Evolutionary conservation across 1,284 basidiomycete genomes (phyloP), one percentile per base, ranked within the genome.

Genomic region (Puccinia novopanici): DNA sequence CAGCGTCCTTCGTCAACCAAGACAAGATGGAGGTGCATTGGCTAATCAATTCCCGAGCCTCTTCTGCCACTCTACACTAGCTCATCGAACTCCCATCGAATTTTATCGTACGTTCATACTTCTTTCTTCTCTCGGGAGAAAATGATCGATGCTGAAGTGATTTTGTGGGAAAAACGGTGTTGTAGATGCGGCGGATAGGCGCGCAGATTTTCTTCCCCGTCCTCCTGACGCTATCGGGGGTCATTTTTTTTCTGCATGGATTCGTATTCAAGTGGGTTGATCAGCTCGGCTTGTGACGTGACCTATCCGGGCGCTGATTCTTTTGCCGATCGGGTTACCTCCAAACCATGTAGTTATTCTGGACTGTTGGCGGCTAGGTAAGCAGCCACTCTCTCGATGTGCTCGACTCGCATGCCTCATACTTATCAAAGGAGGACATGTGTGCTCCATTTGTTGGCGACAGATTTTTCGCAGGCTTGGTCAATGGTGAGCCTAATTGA

Each of bases 11-110:
- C n/a, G n/a, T n/a, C n/a, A n/a, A n/a, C n/a, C n/a, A n/a, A n/a
- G n/a, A n/a, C n/a, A n/a, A n/a, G n/a, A n/a, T n/a, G n/a, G n/a
- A n/a, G n/a, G n/a, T n/a, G n/a, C n/a, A n/a, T n/a, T n/a, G n/a
- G n/a, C n/a, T n/a, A n/a, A n/a, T n/a, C n/a, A n/a, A n/a, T n/a
- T n/a, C n/a, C n/a, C n/a, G n/a, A n/a, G n/a, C n/a, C n/a, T n/a
- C n/a, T n/a, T n/a, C n/a, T n/a, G n/a, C n/a, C n/a, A n/a, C n/a
- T n/a, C n/a, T n/a, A n/a, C n/a, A n/a, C n/a, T 15, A 63, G 59
- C 59, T 63, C 27, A 19, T 63, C 24, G 59, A 63, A 63, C 15
- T 63, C 59, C n/a, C 59, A 34, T 63, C 59, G 59, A 63, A 63
- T 63, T 63, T 63, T 19, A 63, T 63, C 19, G 59, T 40, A 30